A percentile compares a stretch with the other conserved stretches of the same genome.
Conservation (phyloP, 208 protist species). For the Crithidia thermophila region DNA sequence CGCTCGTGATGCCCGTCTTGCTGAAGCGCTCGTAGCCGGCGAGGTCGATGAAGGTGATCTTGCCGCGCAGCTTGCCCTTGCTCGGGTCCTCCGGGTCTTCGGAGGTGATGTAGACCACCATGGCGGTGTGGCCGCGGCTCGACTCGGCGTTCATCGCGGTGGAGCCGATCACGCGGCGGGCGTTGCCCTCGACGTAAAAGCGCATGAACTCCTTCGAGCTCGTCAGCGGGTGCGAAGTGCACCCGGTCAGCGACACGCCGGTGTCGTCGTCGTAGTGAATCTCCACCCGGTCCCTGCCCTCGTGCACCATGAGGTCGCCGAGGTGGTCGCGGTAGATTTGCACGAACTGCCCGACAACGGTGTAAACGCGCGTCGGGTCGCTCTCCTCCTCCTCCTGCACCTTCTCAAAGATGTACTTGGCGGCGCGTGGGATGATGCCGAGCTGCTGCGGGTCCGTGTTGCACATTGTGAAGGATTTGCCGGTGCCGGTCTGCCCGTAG, state of each 20-base stretch:
- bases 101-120: constrained; percentile 72
- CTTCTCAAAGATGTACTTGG: constrained; percentile 71
- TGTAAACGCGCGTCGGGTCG: constrained; percentile 41
- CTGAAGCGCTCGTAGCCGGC: constrained; percentile 92
- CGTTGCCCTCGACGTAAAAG: constrained; percentile 83
- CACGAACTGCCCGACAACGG: constrained; percentile 78
- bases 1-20: constrained; percentile 85
- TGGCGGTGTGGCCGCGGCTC: constrained; percentile 87
- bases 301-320: constrained; percentile 76
- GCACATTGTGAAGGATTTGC: constrained; percentile 94
- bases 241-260: constrained; percentile 78
- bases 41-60: constrained; percentile 92
- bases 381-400: constrained; percentile 29
- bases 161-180: constrained; percentile 79
- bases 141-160: constrained; percentile 93
- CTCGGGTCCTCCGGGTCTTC: constrained; percentile 57
- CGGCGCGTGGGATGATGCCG: constrained; percentile 88
- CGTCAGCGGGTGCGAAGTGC: constrained; percentile 58
- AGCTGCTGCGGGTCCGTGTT: constrained; percentile 74
- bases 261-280: constrained; percentile 71
- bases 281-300: constrained; percentile 73
- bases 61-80: constrained; percentile 60
- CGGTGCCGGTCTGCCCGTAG: constrained; percentile 93
- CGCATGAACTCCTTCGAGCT: constrained; percentile 79
- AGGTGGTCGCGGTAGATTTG: constrained; percentile 92